A percentile compares a stretch with the other conserved stretches of the same genome.
Evolutionary conservation across 2,329 filamentous ascomycete genomes (phyloP).

Genomic region (Pezicula radicicola): DNA sequence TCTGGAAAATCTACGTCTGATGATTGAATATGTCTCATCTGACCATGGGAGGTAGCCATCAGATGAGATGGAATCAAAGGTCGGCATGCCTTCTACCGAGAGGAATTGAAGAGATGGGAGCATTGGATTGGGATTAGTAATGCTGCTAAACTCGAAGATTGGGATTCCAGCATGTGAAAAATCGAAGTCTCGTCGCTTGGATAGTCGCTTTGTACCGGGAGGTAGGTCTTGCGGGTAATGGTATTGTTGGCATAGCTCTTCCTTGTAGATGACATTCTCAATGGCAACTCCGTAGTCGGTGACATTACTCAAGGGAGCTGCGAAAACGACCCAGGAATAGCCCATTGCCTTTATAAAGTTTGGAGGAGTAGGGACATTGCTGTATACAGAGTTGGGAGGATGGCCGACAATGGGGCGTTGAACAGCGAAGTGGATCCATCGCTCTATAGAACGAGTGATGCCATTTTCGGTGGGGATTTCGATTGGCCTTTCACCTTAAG

Average conservation of each 20-base stretch:
- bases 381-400: too few species aligned
- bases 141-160: constrained; percentile 23
- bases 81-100: constrained; percentile 7
- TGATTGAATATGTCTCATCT: not conserved
- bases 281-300: constrained; percentile 11
- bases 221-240: not conserved
- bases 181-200: constrained; percentile 23
- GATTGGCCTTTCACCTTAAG: constrained; percentile 1
- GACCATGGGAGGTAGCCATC: not conserved
- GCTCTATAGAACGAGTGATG: constrained; percentile 2
- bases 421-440: constrained; percentile 25
- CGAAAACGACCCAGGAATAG: constrained; percentile 22
- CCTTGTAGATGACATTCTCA: constrained; percentile 4
- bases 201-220: not conserved
- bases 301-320: constrained; percentile 21
- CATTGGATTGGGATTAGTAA: not conserved
- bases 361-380: not conserved
- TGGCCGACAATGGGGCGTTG: not conserved
- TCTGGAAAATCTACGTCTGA: not conserved
- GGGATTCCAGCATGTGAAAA: constrained; percentile 24
- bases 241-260: too few species aligned
- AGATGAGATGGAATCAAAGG: constrained; percentile 1
- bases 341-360: constrained; percentile 17
- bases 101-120: constrained; percentile 1
- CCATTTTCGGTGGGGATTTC: too few species aligned